Percentiles rank a stretch among this genome's conserved stretches.
These are phyloP conservation scores for Phytophthora palmivora DNA, from an alignment of 352 stramenopile genomes.

Conservation along the genomic window DNA sequence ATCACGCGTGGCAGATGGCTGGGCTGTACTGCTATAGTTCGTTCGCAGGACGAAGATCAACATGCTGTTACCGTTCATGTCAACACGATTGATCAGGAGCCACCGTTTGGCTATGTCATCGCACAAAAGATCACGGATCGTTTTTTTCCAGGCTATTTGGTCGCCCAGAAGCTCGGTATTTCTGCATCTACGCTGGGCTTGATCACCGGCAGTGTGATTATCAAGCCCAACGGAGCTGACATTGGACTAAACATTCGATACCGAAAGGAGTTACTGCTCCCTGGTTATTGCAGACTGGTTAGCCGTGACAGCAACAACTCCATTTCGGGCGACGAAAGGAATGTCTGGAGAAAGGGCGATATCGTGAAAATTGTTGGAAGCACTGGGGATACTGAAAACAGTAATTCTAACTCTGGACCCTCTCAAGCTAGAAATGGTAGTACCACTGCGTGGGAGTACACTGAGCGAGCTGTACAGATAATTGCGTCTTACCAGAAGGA, in stretches of 20 bases:
- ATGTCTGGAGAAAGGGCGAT: slow-evolving; percentile 92
- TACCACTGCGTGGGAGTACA: slow-evolving; percentile 96
- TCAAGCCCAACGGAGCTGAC: slow-evolving; percentile 94
- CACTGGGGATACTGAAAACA: slow-evolving; percentile 37
- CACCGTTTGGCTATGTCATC: slow-evolving; percentile 97
- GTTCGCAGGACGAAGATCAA: slow-evolving; percentile 58
- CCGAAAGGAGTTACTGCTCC: slow-evolving; percentile 88
- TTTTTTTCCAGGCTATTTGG: slow-evolving; percentile 74
- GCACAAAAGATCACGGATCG: slow-evolving; percentile 93
- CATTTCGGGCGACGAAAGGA: slow-evolving; percentile 32
- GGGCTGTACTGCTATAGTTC: slow-evolving; percentile 88
- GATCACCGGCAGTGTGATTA: slow-evolving; percentile 93
- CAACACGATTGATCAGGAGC: slow-evolving; percentile 93
- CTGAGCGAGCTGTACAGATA: slow-evolving; percentile 93
- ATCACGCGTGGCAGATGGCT: slow-evolving; percentile 92
- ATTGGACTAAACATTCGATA: slow-evolving; percentile 87
- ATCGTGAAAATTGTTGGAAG: slow-evolving; percentile 94
- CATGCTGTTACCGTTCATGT: slow-evolving; percentile 91
- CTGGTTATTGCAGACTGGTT: slow-evolving; percentile 92
- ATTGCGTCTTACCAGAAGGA: slow-evolving; percentile 93
- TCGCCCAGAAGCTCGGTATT: slow-evolving; percentile 93
- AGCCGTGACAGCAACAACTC: slow-evolving; percentile 30
- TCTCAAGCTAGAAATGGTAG: slow-evolving; percentile 23
- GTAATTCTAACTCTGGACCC: slow-evolving; percentile 2
- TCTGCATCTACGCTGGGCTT: slow-evolving; percentile 92